These are phyloP conservation scores for Linnemannia zychae DNA, from an alignment of 192 early-diverging fungal genomes.

Conservation along the genomic window DNA sequence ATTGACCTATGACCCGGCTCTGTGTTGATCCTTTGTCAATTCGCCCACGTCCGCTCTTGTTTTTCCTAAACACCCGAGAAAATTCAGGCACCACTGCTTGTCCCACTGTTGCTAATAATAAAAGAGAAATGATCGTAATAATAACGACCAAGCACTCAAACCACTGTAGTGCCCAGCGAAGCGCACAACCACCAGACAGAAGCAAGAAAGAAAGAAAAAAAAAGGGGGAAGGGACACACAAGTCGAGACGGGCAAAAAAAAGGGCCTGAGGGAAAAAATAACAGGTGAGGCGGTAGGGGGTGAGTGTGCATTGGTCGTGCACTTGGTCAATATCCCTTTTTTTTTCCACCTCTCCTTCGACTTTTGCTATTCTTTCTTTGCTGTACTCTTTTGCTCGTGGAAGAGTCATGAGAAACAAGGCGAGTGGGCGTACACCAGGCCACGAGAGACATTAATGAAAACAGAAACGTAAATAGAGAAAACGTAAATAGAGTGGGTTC, in stretches of 20 bases:
- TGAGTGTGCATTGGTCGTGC: background rate
- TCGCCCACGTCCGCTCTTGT: background rate
- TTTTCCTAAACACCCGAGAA: conserved; percentile 2
- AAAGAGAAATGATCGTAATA: background rate
- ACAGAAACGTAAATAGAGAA: background rate
- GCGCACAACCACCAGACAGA: background rate
- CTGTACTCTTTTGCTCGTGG: background rate
- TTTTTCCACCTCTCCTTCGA: too few species aligned
- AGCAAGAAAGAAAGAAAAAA: background rate
- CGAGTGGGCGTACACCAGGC: background rate
- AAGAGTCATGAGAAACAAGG: background rate
- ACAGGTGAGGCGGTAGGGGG: background rate
- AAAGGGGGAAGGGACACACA: background rate
- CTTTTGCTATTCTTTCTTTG: background rate
- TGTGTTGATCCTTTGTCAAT: background rate
- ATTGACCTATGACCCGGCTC: background rate
- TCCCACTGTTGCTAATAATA: conserved; percentile 1
- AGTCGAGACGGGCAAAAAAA: background rate
- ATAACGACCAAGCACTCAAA: background rate
- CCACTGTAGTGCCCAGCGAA: background rate
- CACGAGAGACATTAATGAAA: background rate
- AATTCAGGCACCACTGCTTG: conserved; percentile 11
- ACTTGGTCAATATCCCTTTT: background rate
- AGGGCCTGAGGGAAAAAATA: background rate
- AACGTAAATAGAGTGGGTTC: background rate